Evolutionary conservation across 441 rosid genomes (phyloP), one percentile per base, ranked within the genome.

Genomic region (Pelargonium myrrhifolium): DNA sequence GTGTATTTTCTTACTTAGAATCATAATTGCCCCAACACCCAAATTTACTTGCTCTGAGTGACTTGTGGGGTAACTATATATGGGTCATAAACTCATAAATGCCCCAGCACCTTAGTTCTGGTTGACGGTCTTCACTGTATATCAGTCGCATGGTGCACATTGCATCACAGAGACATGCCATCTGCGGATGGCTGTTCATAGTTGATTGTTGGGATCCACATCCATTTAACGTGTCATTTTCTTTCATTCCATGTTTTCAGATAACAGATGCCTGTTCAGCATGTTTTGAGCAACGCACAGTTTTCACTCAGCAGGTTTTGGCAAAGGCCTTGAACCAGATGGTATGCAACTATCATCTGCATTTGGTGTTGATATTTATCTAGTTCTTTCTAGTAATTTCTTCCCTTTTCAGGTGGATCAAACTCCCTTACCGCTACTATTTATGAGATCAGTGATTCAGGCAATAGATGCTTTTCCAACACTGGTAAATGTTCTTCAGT

Each of bases 381-480:
- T 17, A 42, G 28, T 49, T 67, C 60, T 28, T 22, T 49, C 47
- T 53, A 60, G 20, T 77, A 66, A 75, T 74, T 68, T 64, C 60
- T 76, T 74, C 62, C 24, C 49, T 65, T 84, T 78, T 67, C 86
- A 94, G 98, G 99, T 94, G 75, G 97, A 92, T 78, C 91, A 87
- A 78, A 86, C 90, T 24, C 95, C 96, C 69, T 74, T 92, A 65
- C 99, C 99, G 49, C 79, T 95, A 55, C 95, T 95, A 72, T 95
- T 95, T 81, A 92, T 95, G 99, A 84, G 99, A 86, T 92, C 99
- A 4, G 98, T 90, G 20, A 95, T 95, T 71, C 97, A 90, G 83
- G 92, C 98, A 67, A 89, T 89, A 58, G 99, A 95, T 68, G 99
- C 99, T 62, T 95, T 89, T 80, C 99, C 99, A 37, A 56, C 90